These are phyloP conservation scores for Microstegium vimineum DNA, from an alignment of 176 grass and related monocot genomes.

Conservation along the genomic window DNA sequence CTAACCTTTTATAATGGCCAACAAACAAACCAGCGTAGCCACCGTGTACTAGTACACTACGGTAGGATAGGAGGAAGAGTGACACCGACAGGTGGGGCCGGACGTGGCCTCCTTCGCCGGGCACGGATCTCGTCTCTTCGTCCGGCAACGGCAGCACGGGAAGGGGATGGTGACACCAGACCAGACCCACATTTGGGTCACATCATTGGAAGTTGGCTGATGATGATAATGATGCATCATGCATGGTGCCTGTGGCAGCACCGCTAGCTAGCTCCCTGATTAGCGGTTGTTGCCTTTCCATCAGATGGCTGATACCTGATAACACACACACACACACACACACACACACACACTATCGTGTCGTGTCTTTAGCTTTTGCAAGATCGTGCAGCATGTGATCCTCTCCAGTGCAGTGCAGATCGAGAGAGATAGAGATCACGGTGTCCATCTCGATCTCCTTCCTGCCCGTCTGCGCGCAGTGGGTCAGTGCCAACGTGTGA, in stretches of 20 bases:
- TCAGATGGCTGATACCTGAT: too few relatives aligned
- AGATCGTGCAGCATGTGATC: background rate
- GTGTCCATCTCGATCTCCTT: too few relatives aligned
- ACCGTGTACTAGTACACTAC: too few relatives aligned
- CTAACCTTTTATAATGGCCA: constrained; percentile 34
- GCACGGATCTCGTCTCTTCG: background rate
- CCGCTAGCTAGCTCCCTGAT: constrained; percentile 2
- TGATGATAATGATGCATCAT: background rate
- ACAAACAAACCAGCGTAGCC: background rate
- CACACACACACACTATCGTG: too few relatives aligned
- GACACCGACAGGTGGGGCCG: constrained; percentile 11
- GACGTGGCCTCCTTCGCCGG: background rate
- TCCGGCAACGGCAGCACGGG: background rate
- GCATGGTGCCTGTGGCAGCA: background rate
- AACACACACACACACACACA: too few relatives aligned
- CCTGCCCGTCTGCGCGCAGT: background rate
- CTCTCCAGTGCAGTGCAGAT: too few relatives aligned
- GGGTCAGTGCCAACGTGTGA: too few relatives aligned
- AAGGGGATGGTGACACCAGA: constrained; percentile 30
- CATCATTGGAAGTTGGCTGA: too few relatives aligned
- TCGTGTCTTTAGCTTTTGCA: background rate
- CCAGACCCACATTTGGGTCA: too few relatives aligned
- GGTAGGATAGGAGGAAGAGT: too few relatives aligned
- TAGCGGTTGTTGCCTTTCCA: background rate
- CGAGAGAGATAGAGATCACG: background rate